Percentiles rank a stretch among this genome's conserved stretches.
Evolutionary conservation across 768 basidiomycete genomes (phyloP).

Genomic region (Galerina sulciceps): DNA sequence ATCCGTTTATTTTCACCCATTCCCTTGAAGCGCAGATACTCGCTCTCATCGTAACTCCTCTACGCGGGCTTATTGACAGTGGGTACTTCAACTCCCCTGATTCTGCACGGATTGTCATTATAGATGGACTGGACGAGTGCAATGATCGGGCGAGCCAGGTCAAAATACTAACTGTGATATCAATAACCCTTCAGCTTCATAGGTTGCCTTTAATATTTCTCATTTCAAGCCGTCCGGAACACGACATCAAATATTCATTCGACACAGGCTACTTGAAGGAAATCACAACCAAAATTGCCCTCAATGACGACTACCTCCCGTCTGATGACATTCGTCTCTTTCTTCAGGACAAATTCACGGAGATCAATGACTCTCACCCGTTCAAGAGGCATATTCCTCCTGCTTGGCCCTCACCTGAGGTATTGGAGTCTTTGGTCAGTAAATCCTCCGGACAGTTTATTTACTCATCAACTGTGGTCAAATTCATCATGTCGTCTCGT

Average conservation of each 20-base stretch:
- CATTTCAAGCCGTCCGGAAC: not conserved
- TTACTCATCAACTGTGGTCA: not conserved
- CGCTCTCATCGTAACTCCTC: not conserved
- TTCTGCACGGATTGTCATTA: not conserved
- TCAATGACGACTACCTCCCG: not conserved
- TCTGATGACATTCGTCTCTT: not conserved
- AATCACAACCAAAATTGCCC: not conserved
- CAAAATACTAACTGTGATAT: too few relatives aligned
- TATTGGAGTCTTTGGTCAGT: not conserved
- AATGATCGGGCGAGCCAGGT: not conserved
- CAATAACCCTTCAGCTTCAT: too few relatives aligned
- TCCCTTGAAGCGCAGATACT: not conserved
- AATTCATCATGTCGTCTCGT: not conserved
- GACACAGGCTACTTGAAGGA: not conserved
- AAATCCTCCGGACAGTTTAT: constrained; percentile 3
- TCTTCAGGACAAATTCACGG: not conserved
- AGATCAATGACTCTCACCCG: not conserved
- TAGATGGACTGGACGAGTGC: constrained; percentile 8
- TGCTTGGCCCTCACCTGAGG: not conserved
- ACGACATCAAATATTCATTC: not conserved
- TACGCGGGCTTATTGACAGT: not conserved
- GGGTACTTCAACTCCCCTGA: too few relatives aligned
- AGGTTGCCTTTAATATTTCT: not conserved
- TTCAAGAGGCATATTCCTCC: not conserved
- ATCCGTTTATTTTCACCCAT: not conserved